phyloP scores from a whole-genome alignment of 306 rosid species.

The Rubus idaeus region DNA sequence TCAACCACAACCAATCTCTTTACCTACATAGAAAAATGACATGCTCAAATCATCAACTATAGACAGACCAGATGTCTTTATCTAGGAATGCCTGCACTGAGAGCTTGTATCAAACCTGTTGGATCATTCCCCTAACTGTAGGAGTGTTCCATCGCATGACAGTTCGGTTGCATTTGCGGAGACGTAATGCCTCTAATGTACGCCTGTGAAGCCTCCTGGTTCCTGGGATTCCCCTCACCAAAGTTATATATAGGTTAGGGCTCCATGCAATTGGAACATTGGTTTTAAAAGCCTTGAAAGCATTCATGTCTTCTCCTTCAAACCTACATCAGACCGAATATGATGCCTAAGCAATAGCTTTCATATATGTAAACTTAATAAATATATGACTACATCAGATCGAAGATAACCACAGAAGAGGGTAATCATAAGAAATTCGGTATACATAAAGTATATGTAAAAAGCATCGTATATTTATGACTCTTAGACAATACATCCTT shows the following conservation, averaged over 20 bases:
- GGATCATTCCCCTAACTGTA: constrained; percentile 88
- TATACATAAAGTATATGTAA: not conserved
- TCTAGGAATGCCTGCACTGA: constrained; percentile 3
- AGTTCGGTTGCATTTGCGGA: constrained; percentile 84
- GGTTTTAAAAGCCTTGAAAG: constrained; percentile 85
- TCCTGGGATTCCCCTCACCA: constrained; percentile 95
- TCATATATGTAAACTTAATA: not conserved
- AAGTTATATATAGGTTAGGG: constrained; percentile 73
- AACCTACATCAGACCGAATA: constrained; percentile 31
- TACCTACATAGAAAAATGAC: constrained; percentile 45
- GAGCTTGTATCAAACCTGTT: constrained; percentile 55
- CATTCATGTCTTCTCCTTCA: constrained; percentile 67
- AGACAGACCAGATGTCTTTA: constrained; percentile 6
- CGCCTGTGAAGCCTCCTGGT: constrained; percentile 88
- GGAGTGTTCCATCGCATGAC: constrained; percentile 96
- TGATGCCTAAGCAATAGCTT: constrained; percentile 5
- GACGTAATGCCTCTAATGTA: constrained; percentile 82
- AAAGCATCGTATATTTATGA: not conserved
- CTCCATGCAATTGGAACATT: constrained; percentile 84
- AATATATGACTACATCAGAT: not conserved
- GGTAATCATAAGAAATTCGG: not conserved
- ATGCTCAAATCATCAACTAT: constrained; percentile 20
- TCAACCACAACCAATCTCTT: constrained; percentile 84
- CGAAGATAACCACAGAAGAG: not conserved
- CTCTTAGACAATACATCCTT: not conserved